Evolutionary conservation across 306 rosid genomes (phyloP).

Genomic region (Lathyrus tuberosus): DNA sequence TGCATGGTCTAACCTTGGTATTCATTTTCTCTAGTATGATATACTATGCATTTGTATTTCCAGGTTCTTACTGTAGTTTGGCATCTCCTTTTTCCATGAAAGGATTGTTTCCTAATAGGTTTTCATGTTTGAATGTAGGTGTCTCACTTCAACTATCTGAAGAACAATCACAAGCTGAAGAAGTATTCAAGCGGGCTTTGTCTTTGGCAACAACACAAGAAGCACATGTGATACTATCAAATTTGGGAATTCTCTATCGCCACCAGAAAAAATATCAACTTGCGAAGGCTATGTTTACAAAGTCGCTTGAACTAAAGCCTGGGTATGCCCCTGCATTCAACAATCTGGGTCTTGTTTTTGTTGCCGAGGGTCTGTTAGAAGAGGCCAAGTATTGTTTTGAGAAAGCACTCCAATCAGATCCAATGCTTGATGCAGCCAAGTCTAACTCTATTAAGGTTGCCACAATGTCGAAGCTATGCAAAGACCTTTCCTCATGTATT

Average conservation of each 20-base stretch:
- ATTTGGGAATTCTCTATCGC: conserved; percentile 87
- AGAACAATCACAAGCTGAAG: conserved; percentile 70
- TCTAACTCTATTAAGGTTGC: conserved; percentile 80
- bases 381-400: conserved; percentile 89
- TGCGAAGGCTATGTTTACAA: conserved; percentile 91
- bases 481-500: conserved; percentile 47
- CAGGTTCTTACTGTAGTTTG: background rate
- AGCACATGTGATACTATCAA: conserved; percentile 72
- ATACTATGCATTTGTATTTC: conserved; percentile 11
- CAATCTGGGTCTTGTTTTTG: conserved; percentile 90
- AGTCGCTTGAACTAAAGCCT: conserved; percentile 81
- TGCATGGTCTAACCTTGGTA: conserved; percentile 95
- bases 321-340: conserved; percentile 94
- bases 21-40: background rate
- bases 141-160: conserved; percentile 83
- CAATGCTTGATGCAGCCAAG: conserved; percentile 84
- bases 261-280: conserved; percentile 82
- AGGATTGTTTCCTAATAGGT: background rate
- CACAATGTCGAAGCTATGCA: conserved; percentile 55
- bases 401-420: conserved; percentile 80
- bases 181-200: conserved; percentile 80
- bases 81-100: background rate
- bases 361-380: conserved; percentile 87
- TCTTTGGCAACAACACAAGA: conserved; percentile 63
- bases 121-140: conserved; percentile 54